Percentiles rank a stretch among this genome's conserved stretches.
Conservation (phyloP, 78 protist genomes). For the Tieghemostelium lacteum region DNA sequence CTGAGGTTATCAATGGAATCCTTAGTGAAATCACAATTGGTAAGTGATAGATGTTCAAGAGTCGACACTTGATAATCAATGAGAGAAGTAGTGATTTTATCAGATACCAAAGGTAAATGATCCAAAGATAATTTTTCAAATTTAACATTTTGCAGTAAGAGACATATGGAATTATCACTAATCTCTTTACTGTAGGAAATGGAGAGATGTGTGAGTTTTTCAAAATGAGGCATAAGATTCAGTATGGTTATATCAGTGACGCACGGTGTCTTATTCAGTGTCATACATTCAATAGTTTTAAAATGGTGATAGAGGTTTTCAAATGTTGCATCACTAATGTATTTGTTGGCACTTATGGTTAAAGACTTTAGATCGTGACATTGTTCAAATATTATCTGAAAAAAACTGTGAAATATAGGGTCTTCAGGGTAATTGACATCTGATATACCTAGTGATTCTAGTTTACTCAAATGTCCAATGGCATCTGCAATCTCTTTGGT, state of each 20-base stretch:
- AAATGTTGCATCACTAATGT: conserved; percentile 7
- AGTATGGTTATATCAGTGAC: conserved; percentile 22
- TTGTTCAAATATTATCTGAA: too few relatives aligned
- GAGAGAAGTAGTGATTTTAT: too few relatives aligned
- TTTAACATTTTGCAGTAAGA: neutral
- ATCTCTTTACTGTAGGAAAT: neutral
- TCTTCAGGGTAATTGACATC: neutral
- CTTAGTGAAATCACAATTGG: too few relatives aligned
- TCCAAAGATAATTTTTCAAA: neutral
- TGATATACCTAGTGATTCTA: neutral
- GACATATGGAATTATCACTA: conserved; percentile 16
- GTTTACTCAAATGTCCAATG: neutral
- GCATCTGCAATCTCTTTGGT: neutral
- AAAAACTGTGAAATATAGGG: too few relatives aligned
- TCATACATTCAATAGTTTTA: neutral
- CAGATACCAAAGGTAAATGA: conserved; percentile 35
- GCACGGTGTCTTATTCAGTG: neutral
- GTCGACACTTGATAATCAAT: too few relatives aligned
- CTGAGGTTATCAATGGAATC: too few relatives aligned
- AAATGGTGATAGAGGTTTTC: neutral
- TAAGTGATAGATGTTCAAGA: too few relatives aligned
- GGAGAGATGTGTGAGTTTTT: neutral
- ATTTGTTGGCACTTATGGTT: too few relatives aligned
- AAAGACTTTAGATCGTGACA: neutral
- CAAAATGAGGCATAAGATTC: conserved; percentile 15